Evolutionary conservation across 108 stramenopile species (phyloP).

Genomic region (Mayamaea pseudoterrestris): DNA sequence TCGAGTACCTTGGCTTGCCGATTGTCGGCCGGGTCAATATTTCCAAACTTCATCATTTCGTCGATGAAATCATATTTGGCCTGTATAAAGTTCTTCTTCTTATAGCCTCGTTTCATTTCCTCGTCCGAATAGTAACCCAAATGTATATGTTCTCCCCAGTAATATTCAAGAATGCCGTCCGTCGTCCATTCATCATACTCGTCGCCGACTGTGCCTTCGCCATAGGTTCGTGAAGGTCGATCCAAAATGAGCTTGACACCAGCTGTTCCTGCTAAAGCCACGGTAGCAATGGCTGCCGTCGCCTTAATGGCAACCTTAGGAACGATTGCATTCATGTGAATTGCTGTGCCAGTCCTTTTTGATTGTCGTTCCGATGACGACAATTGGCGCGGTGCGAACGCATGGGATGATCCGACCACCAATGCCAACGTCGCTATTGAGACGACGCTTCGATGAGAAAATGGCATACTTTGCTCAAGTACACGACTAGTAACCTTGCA

Average conservation of each 20-base stretch:
- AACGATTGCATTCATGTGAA: not conserved
- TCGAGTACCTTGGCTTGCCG: slow-evolving; percentile 74
- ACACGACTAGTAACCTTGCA: no score
- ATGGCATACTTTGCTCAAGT: no score
- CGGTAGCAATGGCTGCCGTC: slow-evolving; percentile 30
- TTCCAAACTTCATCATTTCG: slow-evolving; percentile 93
- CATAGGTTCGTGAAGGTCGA: slow-evolving; percentile 70
- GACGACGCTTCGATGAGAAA: no score
- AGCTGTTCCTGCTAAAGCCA: slow-evolving; percentile 49
- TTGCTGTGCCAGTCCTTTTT: not conserved
- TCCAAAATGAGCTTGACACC: slow-evolving; percentile 57
- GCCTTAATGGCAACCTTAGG: slow-evolving; percentile 19
- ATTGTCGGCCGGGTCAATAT: slow-evolving; percentile 36
- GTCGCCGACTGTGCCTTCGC: slow-evolving; percentile 26
- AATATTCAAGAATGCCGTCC: slow-evolving; percentile 95
- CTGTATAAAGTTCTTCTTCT: slow-evolving; percentile 81
- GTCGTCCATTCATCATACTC: slow-evolving; percentile 91
- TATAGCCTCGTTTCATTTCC: slow-evolving; percentile 57
- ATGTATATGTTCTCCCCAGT: slow-evolving; percentile 99
- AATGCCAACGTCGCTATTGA: no score
- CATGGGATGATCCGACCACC: no score
- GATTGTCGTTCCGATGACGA: no score
- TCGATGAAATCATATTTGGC: slow-evolving; percentile 96
- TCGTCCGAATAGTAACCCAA: slow-evolving; percentile 80
- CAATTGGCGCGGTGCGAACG: no score